Percentiles rank a stretch among this genome's conserved stretches.
Conservation (phyloP, 345 rosid species). For the Salix koriyanagi region DNA sequence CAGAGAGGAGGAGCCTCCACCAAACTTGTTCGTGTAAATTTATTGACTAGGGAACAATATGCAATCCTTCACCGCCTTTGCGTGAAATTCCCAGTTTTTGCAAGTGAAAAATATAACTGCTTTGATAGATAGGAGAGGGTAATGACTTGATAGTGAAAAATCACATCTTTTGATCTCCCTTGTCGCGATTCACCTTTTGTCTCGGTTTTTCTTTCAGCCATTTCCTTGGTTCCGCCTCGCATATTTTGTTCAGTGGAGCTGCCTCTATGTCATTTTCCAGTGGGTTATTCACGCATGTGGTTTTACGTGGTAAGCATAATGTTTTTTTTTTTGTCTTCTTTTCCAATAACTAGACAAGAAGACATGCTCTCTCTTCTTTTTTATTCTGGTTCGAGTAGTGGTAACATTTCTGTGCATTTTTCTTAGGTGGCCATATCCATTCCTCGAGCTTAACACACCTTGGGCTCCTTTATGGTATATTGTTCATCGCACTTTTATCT, state of each 20-base stretch:
- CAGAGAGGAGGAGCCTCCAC: too few species aligned
- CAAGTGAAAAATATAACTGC: not conserved
- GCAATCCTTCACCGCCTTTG: too few species aligned
- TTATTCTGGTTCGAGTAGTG: not conserved
- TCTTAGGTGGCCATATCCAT: slow-evolving; percentile 92
- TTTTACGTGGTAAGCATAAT: slow-evolving; percentile 52
- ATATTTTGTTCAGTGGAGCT: slow-evolving; percentile 77
- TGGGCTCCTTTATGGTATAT: slow-evolving; percentile 76
- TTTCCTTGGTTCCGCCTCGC: slow-evolving; percentile 87
- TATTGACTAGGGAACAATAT: too few species aligned
- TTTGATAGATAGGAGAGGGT: not conserved
- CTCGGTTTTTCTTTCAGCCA: slow-evolving; percentile 13
- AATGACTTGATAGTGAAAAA: too few species aligned
- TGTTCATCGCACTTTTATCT: not conserved
- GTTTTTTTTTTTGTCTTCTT: not conserved
- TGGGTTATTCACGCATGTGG: slow-evolving; percentile 88
- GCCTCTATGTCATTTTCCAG: slow-evolving; percentile 66
- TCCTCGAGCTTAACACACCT: slow-evolving; percentile 58
- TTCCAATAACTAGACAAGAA: not conserved
- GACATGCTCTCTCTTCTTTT: too few species aligned
- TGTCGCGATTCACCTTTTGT: not conserved
- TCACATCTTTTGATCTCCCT: not conserved
- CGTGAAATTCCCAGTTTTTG: not conserved
- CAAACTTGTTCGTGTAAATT: too few species aligned
- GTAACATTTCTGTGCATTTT: not conserved